Evolutionary conservation across 2,329 filamentous ascomycete genomes (phyloP).

Genomic region (Nemania sp.): DNA sequence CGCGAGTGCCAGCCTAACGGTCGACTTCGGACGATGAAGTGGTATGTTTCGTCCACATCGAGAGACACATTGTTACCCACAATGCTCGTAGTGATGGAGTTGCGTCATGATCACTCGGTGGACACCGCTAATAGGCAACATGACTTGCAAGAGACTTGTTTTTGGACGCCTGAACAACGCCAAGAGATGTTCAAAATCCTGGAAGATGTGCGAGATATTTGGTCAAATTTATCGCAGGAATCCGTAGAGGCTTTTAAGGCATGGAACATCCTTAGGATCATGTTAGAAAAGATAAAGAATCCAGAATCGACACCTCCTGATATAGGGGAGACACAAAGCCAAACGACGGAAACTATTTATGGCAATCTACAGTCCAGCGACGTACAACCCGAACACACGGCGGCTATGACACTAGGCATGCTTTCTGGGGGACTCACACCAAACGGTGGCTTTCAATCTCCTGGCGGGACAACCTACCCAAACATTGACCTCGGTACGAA

Average conservation of each 20-base stretch:
- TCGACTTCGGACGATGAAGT: slow-evolving; percentile 77
- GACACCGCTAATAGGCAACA: slow-evolving; percentile 56
- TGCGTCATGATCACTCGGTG: slow-evolving; percentile 75
- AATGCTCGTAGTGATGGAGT: slow-evolving; percentile 85
- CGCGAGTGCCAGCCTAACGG: slow-evolving; percentile 79
- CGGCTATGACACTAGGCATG: slow-evolving; percentile 58
- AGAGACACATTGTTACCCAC: slow-evolving; percentile 89
- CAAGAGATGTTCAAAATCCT: slow-evolving; percentile 82
- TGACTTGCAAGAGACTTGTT: slow-evolving; percentile 60
- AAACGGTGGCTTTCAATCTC: slow-evolving; percentile 51
- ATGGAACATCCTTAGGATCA: slow-evolving; percentile 80
- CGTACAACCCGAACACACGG: slow-evolving; percentile 56
- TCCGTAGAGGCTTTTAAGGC: slow-evolving; percentile 95
- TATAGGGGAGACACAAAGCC: slow-evolving; percentile 35
- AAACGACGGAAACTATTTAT: slow-evolving; percentile 46
- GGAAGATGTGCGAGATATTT: slow-evolving; percentile 80
- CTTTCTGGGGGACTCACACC: slow-evolving; percentile 55
- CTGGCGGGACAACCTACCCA: slow-evolving; percentile 54
- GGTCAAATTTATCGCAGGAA: slow-evolving; percentile 79
- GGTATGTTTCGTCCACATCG: slow-evolving; percentile 81
- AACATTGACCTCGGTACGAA: slow-evolving; percentile 59
- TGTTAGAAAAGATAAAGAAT: slow-evolving; percentile 80
- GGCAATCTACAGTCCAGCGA: slow-evolving; percentile 44
- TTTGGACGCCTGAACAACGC: slow-evolving; percentile 71
- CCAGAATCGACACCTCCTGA: slow-evolving; percentile 50